These are phyloP conservation scores for Cladorrhinum samala DNA, from an alignment of 495 filamentous ascomycete genomes.

Conservation along the genomic window DNA sequence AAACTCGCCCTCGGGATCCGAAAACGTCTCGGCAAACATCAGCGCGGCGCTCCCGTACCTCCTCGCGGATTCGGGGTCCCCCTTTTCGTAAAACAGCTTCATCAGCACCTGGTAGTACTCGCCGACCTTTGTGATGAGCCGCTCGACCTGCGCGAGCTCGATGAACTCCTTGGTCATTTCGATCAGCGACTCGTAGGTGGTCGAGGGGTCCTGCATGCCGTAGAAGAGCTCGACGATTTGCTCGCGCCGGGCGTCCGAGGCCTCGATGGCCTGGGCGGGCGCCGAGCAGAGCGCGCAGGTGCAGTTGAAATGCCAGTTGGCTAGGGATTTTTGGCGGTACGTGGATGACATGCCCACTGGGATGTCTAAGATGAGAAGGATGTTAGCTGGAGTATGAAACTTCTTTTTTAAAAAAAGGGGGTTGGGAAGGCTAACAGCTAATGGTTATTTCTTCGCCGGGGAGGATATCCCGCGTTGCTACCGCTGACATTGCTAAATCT, in stretches of 20 bases:
- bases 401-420: background rate
- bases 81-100: constrained; percentile 22
- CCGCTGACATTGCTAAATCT: constrained; percentile 27
- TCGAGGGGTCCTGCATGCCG: constrained; percentile 16
- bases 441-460: constrained; percentile 33
- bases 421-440: constrained; percentile 23
- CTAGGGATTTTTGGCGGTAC: constrained; percentile 19
- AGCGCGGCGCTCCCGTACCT: constrained; percentile 20
- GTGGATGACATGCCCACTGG: constrained; percentile 25
- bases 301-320: constrained; percentile 33
- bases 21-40: constrained; percentile 22
- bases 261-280: constrained; percentile 7
- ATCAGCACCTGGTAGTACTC: constrained; percentile 30
- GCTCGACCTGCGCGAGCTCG: constrained; percentile 23
- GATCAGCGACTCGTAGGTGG: constrained; percentile 13
- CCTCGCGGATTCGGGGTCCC: constrained; percentile 20
- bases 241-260: constrained; percentile 25
- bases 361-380: constrained; percentile 21
- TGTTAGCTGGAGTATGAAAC: too few relatives aligned
- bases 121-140: constrained; percentile 22
- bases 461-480: constrained; percentile 28
- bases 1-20: constrained; percentile 21
- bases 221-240: constrained; percentile 22
- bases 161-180: constrained; percentile 23
- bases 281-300: constrained; percentile 28